Conservation (phyloP, 2,329 filamentous ascomycete species). For the Venturia effusa region DNA sequence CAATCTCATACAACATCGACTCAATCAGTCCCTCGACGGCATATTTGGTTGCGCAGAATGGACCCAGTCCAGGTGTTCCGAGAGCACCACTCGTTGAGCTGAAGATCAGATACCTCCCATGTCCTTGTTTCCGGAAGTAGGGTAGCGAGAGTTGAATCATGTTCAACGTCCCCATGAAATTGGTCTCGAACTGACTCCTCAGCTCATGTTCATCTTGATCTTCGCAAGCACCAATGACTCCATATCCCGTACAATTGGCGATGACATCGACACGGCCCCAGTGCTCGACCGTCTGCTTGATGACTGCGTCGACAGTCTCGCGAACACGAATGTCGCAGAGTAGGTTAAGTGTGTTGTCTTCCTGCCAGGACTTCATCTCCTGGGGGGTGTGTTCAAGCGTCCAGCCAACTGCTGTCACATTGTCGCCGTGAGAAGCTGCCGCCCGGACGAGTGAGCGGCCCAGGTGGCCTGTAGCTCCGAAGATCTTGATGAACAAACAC, state of each 20-base stretch:
- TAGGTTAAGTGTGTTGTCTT: slow-evolving; percentile 59
- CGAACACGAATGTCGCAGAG: slow-evolving; percentile 82
- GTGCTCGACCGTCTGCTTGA: slow-evolving; percentile 57
- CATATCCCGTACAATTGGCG: slow-evolving; percentile 89
- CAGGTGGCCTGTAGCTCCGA: slow-evolving; percentile 95
- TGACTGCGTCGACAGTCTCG: slow-evolving; percentile 62
- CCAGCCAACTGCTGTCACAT: slow-evolving; percentile 77
- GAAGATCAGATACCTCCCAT: slow-evolving; percentile 84
- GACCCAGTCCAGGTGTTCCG: slow-evolving; percentile 86
- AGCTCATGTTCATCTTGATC: slow-evolving; percentile 94
- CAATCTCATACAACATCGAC: slow-evolving; percentile 92
- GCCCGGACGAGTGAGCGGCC: slow-evolving; percentile 80
- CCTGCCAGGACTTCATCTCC: slow-evolving; percentile 61
- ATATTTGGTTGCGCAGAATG: slow-evolving; percentile 95
- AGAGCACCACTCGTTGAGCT: slow-evolving; percentile 84
- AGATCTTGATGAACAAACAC: slow-evolving; percentile 47
- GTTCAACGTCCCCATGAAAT: slow-evolving; percentile 90
- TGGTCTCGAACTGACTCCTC: slow-evolving; percentile 93
- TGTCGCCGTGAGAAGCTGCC: slow-evolving; percentile 69
- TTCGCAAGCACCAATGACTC: slow-evolving; percentile 85
- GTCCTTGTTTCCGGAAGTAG: slow-evolving; percentile 66
- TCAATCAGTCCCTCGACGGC: slow-evolving; percentile 93
- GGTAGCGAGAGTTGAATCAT: slow-evolving; percentile 84
- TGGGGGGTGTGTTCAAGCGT: slow-evolving; percentile 64
- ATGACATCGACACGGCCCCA: slow-evolving; percentile 83